Evolutionary conservation across 78 protist genomes (phyloP).

Genomic region (Emiliania huxleyi): DNA sequence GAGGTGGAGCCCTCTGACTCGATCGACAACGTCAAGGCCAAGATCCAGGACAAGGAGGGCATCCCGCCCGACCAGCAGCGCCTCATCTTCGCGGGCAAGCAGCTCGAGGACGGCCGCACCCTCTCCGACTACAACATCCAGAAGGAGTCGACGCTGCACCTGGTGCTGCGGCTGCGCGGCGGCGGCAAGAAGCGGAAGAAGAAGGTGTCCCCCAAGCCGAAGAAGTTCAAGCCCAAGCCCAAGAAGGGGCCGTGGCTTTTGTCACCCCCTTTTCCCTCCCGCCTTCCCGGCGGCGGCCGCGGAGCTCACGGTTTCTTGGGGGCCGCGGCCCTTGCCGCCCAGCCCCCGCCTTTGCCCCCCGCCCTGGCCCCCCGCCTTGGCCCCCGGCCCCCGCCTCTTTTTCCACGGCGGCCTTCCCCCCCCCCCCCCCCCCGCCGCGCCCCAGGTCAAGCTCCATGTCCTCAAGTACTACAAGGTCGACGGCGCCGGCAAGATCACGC

Average conservation of each 20-base stretch:
- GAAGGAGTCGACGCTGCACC: slow-evolving; percentile 90
- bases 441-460: slow-evolving; percentile 88
- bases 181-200: slow-evolving; percentile 98
- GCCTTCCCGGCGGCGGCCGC: no score
- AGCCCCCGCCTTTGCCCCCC: no score
- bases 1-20: slow-evolving; percentile 96
- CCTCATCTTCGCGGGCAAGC: slow-evolving; percentile 69
- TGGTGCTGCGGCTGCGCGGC: slow-evolving; percentile 94
- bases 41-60: slow-evolving; percentile 87
- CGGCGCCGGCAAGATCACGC: slow-evolving; percentile 89
- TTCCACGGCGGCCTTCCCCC: no score
- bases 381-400: no score
- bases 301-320: no score
- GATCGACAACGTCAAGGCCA: slow-evolving; percentile 96
- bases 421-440: no score
- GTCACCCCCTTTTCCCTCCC: background rate
- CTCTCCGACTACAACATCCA: slow-evolving; percentile 74
- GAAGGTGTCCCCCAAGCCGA: slow-evolving; percentile 96
- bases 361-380: no score
- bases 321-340: background rate
- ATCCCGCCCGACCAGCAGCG: slow-evolving; percentile 73
- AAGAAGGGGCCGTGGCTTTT: no score
- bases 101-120: slow-evolving; percentile 71
- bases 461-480: slow-evolving; percentile 96
- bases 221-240: slow-evolving; percentile 89